phyloP scores from a whole-genome alignment of 2,329 filamentous ascomycete genomes.

The Shiraia bambusicola region DNA sequence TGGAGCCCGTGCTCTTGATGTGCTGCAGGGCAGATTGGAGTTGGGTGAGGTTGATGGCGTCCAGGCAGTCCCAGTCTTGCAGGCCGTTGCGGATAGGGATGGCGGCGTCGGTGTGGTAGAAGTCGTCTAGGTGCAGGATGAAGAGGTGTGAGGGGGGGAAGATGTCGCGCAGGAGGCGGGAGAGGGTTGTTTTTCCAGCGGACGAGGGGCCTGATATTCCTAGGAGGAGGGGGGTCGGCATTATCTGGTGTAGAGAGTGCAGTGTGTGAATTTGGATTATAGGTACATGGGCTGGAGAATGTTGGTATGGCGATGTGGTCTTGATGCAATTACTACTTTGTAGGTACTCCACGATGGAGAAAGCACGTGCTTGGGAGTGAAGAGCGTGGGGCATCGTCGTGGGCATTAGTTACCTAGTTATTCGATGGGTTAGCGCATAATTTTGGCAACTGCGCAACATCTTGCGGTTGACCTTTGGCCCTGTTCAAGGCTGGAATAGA shows the following conservation, averaged over 20 bases:
- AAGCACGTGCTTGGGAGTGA: conserved; percentile 3
- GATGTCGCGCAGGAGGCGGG: conserved; percentile 77
- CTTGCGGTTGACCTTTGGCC: background rate
- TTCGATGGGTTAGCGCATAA: conserved; percentile 5
- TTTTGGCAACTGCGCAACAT: background rate
- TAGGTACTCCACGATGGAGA: background rate
- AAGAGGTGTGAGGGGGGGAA: conserved; percentile 65
- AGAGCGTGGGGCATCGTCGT: conserved; percentile 12
- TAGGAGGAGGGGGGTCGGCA: conserved; percentile 59
- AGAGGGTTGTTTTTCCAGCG: conserved; percentile 92
- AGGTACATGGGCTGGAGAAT: too few species aligned
- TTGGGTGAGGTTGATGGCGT: conserved; percentile 69
- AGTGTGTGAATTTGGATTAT: too few species aligned
- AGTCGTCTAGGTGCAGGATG: conserved; percentile 94
- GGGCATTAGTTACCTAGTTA: conserved; percentile 11
- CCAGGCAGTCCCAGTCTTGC: conserved; percentile 89
- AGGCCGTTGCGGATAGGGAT: conserved; percentile 57
- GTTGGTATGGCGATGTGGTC: too few species aligned
- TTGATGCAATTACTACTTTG: too few species aligned
- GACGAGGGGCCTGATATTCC: conserved; percentile 88
- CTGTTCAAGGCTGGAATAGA: background rate
- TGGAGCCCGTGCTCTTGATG: conserved; percentile 67
- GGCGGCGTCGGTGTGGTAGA: conserved; percentile 80
- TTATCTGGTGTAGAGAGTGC: background rate
- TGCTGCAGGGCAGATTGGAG: conserved; percentile 69